Percentiles rank a stretch among this genome's conserved stretches.
Conservation (phyloP, 1,139 yeast species). For the Candida freyschussii region DNA sequence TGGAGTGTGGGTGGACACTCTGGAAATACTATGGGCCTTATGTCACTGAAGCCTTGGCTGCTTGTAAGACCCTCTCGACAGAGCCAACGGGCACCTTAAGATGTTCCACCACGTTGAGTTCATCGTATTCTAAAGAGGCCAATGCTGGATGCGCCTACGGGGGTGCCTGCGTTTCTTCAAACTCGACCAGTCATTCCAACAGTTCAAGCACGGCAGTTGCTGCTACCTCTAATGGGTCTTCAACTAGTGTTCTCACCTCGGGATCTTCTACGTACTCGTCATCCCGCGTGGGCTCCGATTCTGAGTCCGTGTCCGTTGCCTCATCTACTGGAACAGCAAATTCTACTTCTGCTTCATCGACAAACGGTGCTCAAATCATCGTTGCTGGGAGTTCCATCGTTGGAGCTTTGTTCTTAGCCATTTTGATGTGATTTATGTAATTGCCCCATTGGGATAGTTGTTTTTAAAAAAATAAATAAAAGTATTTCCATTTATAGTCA, state of each 20-base stretch:
- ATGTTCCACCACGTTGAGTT: conserved; percentile 22
- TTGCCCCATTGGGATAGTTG: no score
- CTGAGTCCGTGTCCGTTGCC: conserved; percentile 2
- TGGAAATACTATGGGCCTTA: conserved; percentile 27
- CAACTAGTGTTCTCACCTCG: conserved; percentile 1
- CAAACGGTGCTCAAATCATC: conserved; percentile 13
- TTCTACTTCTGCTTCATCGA: conserved; percentile 5
- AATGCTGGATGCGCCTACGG: conserved; percentile 5
- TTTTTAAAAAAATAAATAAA: no score
- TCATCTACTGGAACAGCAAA: conserved; percentile 4
- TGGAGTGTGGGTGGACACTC: conserved; percentile 30
- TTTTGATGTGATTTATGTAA: no score
- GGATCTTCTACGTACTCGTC: conserved; percentile 9
- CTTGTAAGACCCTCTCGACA: conserved; percentile 21
- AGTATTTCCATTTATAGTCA: no score
- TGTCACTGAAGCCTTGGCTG: conserved; percentile 24
- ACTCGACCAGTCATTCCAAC: background rate
- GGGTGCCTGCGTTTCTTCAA: conserved; percentile 4
- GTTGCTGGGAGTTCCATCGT: conserved; percentile 16
- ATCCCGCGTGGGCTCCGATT: conserved; percentile 6
- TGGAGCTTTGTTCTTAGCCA: conserved; percentile 16
- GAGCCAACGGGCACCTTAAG: conserved; percentile 26
- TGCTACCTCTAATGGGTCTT: conserved; percentile 1
- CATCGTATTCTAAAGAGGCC: conserved; percentile 19
- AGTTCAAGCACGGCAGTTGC: background rate